Percentiles rank a stretch among this genome's conserved stretches.
These are phyloP conservation scores for Tripterygium wilfordii DNA, from an alignment of 177 flowering plant species.

Conservation along the genomic window DNA sequence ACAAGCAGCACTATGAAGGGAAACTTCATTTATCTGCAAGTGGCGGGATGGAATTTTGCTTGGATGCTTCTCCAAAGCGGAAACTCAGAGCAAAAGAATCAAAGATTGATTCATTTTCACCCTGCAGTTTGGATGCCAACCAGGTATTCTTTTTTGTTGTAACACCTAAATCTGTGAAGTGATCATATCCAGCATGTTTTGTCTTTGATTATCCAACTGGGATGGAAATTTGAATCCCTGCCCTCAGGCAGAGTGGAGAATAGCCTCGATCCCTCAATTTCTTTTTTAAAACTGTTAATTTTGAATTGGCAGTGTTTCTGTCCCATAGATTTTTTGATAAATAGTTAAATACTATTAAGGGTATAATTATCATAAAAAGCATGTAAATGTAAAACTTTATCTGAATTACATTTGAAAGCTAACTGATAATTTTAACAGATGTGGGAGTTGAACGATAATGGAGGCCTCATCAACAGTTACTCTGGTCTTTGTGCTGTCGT, in stretches of 20 bases:
- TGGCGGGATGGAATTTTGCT: constrained; percentile 31
- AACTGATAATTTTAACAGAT: constrained; percentile 38
- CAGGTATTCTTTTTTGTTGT: constrained; percentile 46
- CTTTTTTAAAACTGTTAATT: too few relatives aligned
- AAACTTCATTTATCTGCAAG: constrained; percentile 39
- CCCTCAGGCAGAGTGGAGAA: too few relatives aligned
- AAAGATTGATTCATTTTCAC: constrained; percentile 39
- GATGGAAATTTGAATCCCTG: too few relatives aligned
- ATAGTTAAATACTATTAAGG: too few relatives aligned
- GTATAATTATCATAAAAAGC: too few relatives aligned
- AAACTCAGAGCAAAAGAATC: constrained; percentile 42
- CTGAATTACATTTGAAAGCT: too few relatives aligned
- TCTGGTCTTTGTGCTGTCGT: constrained; percentile 72
- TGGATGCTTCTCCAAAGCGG: constrained; percentile 51
- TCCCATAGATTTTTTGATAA: too few relatives aligned
- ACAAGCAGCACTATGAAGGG: constrained; percentile 29
- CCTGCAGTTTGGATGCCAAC: constrained; percentile 53
- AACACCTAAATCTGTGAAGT: neutral
- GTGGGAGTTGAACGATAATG: constrained; percentile 62
- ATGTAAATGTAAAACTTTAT: too few relatives aligned
- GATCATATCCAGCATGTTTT: too few relatives aligned
- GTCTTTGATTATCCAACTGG: too few relatives aligned
- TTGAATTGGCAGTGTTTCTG: too few relatives aligned
- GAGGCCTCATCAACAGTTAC: constrained; percentile 58
- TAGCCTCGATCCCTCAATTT: too few relatives aligned